Percentiles rank a stretch among this genome's conserved stretches.
Conservation (phyloP, 2,329 filamentous ascomycete species). For the Hypoxylon rubiginosum region DNA sequence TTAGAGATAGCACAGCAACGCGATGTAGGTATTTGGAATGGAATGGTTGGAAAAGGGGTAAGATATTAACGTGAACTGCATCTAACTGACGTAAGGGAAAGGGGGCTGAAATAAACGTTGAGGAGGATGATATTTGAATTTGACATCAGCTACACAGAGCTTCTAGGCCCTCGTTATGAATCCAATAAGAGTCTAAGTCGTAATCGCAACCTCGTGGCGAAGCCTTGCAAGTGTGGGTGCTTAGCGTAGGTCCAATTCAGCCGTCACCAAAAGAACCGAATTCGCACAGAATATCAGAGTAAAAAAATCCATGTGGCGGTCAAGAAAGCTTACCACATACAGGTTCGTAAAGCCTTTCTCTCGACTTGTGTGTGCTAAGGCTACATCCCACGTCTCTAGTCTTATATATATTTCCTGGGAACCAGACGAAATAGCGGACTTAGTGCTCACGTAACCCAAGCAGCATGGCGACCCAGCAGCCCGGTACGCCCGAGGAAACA, state of each 20-base stretch:
- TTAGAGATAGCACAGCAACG: neutral
- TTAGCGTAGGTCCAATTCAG: neutral
- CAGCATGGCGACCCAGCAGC: slow-evolving; percentile 23
- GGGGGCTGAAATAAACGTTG: neutral
- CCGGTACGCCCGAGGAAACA: slow-evolving; percentile 33
- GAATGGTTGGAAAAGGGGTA: neutral
- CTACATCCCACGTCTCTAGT: slow-evolving; percentile 10
- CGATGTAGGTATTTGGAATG: neutral
- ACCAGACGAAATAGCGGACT: neutral
- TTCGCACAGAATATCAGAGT: neutral
- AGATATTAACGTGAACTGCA: neutral
- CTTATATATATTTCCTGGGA: slow-evolving; percentile 22
- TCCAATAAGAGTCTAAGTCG: neutral
- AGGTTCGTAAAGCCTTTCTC: neutral
- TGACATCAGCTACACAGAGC: neutral
- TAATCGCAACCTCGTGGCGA: neutral
- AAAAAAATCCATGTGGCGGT: neutral
- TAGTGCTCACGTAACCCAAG: slow-evolving; percentile 31
- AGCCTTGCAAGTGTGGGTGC: neutral
- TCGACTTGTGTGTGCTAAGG: neutral
- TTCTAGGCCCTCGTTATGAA: neutral
- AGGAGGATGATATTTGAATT: neutral
- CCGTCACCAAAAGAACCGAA: neutral
- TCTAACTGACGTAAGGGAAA: neutral
- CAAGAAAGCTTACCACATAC: neutral